phyloP scores from a whole-genome alignment of 2,329 filamentous ascomycete species.

The Thielaviopsis cerberus region DNA sequence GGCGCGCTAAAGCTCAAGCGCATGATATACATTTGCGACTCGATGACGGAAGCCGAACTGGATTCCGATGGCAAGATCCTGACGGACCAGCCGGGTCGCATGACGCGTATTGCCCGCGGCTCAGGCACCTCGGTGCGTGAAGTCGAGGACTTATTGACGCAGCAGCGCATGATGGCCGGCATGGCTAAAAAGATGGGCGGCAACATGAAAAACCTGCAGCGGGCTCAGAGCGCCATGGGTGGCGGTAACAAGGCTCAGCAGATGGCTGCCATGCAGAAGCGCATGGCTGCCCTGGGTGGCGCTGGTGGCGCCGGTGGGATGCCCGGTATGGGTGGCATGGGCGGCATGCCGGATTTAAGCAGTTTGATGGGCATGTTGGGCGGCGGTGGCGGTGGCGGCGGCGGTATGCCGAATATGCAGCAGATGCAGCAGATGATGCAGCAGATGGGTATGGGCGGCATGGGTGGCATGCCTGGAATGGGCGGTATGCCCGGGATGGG shows the following conservation, averaged over 20 bases:
- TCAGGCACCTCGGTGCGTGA: slow-evolving; percentile 81
- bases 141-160: slow-evolving; percentile 90
- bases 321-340: slow-evolving; percentile 50
- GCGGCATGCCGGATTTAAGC: slow-evolving; percentile 62
- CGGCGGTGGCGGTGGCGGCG: slow-evolving; percentile 34
- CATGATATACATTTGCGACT: slow-evolving; percentile 98
- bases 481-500: slow-evolving; percentile 14
- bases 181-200: slow-evolving; percentile 99
- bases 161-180: slow-evolving; percentile 95
- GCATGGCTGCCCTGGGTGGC: slow-evolving; percentile 73
- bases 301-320: slow-evolving; percentile 43
- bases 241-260: slow-evolving; percentile 85
- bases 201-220: slow-evolving; percentile 94
- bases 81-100: slow-evolving; percentile 74
- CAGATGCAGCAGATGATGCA: slow-evolving; percentile 69
- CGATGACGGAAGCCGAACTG: slow-evolving; percentile 90
- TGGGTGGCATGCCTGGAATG: slow-evolving; percentile 20
- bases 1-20: slow-evolving; percentile 83
- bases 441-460: slow-evolving; percentile 43
- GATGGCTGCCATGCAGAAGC: slow-evolving; percentile 91
- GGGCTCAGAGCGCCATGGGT: slow-evolving; percentile 75
- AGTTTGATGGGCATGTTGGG: slow-evolving; percentile 86
- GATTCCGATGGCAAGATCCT: slow-evolving; percentile 92
- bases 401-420: slow-evolving; percentile 53
- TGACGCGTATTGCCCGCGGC: slow-evolving; percentile 78